Evolutionary conservation across 179 eudicot genomes (phyloP).

Genomic region (Spinacia oleracea): DNA sequence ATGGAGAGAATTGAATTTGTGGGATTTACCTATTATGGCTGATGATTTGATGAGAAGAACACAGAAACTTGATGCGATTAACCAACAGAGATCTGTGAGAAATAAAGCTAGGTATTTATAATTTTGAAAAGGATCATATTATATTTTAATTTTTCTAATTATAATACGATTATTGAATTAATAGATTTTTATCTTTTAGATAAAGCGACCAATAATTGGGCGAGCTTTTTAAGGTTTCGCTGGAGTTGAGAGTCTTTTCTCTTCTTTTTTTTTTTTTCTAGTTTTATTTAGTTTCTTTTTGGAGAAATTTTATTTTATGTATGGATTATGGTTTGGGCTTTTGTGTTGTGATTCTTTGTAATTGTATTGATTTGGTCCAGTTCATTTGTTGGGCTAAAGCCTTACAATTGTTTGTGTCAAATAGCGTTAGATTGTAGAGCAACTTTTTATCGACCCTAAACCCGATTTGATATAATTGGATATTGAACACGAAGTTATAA

Average conservation of each 20-base stretch:
- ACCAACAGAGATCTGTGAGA: conserved; percentile 1
- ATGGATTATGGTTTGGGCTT: neutral
- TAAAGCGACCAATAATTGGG: conserved; percentile 11
- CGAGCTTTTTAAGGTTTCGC: conserved; percentile 26
- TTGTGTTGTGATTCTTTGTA: neutral
- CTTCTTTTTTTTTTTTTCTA: neutral
- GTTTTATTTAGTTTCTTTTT: too few relatives aligned
- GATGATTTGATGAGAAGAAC: neutral
- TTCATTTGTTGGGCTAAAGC: too few relatives aligned
- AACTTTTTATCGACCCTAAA: too few relatives aligned
- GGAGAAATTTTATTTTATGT: too few relatives aligned
- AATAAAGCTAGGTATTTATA: neutral
- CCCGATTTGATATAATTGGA: too few relatives aligned
- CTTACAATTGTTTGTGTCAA: too few relatives aligned
- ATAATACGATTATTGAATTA: too few relatives aligned
- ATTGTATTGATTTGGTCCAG: too few relatives aligned
- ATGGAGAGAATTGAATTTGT: neutral
- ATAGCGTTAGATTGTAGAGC: too few relatives aligned
- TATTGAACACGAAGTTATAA: too few relatives aligned
- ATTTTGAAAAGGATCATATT: neutral
- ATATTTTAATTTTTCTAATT: neutral
- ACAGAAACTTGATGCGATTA: neutral
- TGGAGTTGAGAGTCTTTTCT: neutral
- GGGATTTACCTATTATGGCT: conserved; percentile 1
- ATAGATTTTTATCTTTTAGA: neutral